Conservation (phyloP, 176 grass and related monocot genomes). For the Cenchrus purpureus region DNA sequence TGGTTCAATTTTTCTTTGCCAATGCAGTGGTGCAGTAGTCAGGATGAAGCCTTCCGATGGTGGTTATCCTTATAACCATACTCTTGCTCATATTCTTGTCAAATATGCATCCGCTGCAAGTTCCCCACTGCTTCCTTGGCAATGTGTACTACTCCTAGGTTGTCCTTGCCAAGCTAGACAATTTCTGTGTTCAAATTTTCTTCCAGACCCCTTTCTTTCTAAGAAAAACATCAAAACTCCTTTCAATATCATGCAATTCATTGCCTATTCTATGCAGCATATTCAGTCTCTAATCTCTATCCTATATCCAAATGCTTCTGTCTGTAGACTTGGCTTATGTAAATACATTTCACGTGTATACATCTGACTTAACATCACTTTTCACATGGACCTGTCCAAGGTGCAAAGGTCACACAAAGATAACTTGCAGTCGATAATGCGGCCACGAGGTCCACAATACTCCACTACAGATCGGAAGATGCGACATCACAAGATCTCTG, state of each 20-base stretch:
- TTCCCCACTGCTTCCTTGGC: no score
- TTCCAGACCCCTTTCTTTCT: not conserved
- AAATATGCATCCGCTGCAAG: no score
- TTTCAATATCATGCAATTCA: not conserved
- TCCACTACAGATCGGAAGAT: no score
- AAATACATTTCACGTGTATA: constrained; percentile 78
- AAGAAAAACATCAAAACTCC: no score
- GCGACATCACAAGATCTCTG: no score
- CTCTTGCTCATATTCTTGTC: no score
- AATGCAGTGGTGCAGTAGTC: constrained; percentile 31
- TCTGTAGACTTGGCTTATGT: not conserved
- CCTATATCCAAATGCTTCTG: not conserved
- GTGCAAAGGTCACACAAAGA: no score
- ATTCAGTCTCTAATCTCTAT: not conserved
- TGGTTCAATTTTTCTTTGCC: not conserved
- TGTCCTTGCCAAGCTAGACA: not conserved
- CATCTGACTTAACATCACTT: constrained; percentile 61
- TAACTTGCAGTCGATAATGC: no score
- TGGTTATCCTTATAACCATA: constrained; percentile 39
- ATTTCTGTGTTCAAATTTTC: constrained; percentile 12
- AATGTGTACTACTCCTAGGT: no score
- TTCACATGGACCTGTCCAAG: no score
- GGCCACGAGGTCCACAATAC: no score
- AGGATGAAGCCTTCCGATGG: constrained; percentile 37
- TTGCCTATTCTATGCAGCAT: not conserved